Conservation (phyloP, 1,284 basidiomycete genomes). For the Ustilago shanxiensis region DNA sequence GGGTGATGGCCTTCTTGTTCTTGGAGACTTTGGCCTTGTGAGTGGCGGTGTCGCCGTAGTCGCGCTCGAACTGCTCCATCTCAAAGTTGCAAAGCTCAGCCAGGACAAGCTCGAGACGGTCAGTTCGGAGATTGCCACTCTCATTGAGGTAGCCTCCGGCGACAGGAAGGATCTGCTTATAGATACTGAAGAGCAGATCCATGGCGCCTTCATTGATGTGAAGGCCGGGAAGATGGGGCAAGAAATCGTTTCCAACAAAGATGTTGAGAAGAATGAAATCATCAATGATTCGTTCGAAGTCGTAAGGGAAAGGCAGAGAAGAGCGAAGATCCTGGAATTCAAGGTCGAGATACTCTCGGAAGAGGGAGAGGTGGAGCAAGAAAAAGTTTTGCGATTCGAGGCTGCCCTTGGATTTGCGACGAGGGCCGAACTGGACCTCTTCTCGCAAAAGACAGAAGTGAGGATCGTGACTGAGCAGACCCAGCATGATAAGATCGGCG, state of each 20-base stretch:
- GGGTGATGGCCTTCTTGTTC: constrained; percentile 79
- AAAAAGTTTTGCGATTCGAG: constrained; percentile 92
- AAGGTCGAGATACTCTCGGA: constrained; percentile 96
- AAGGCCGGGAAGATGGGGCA: constrained; percentile 93
- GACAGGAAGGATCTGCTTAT: constrained; percentile 88
- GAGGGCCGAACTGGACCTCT: constrained; percentile 96
- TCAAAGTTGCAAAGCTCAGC: constrained; percentile 90
- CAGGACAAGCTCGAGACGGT: constrained; percentile 85
- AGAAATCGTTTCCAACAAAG: constrained; percentile 96
- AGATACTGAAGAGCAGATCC: constrained; percentile 91
- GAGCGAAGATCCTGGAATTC: constrained; percentile 78
- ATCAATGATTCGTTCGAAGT: constrained; percentile 92
- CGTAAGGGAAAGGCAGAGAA: constrained; percentile 77
- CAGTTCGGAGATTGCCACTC: constrained; percentile 83
- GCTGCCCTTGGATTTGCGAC: constrained; percentile 76
- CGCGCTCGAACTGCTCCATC: constrained; percentile 87
- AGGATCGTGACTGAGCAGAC: constrained; percentile 94
- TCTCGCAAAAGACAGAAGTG: constrained; percentile 98
- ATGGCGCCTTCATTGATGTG: constrained; percentile 98
- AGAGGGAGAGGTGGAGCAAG: constrained; percentile 90
- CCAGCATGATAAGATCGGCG: constrained; percentile 98
- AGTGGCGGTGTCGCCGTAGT: constrained; percentile 82
- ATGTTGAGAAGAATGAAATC: constrained; percentile 97
- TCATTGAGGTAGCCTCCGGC: constrained; percentile 96
- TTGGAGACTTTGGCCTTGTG: constrained; percentile 64